Evolutionary conservation across 2,329 filamentous ascomycete species (phyloP), one percentile per base, ranked within the genome.

Genomic region (Xylariaceae sp.): DNA sequence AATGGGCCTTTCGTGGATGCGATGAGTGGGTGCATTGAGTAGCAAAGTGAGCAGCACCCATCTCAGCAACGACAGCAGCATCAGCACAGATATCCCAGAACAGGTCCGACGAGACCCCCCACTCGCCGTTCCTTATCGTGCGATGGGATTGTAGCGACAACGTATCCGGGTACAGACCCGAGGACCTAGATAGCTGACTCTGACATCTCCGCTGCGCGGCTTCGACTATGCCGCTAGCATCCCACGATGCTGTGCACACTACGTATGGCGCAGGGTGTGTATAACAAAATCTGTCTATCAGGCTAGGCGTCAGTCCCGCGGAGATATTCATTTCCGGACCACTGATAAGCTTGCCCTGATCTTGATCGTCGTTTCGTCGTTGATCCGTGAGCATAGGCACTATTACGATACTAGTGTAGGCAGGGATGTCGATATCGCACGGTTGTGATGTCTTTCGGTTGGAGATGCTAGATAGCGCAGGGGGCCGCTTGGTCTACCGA

Each of bases 161-260:
- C 12, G 30, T 34, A 34, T 30, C 41, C 36, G 29, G 36, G 49
- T 22, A 43, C 42, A 45, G 16, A 41, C 32, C 21, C 29, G 21
- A 47, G 42, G 18, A 51, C n/a, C 40, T 12, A 18, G 8, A 15
- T 39, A 40, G 45, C 57, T 51, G 60, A 49, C 60, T 65, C 59
- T 60, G 47, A 60, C 58, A 67, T 66, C 63, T 67, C 63, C 64
- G 64, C 59, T 52, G 46, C 45, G 40, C 53, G 45, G 30, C 53
- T 46, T 16, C 29, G 42, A 61, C 64, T 66, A 66, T 65, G 65
- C 64, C 62, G 62, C 58, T 51, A 46, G 47, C 47, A 42, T 26
- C 34, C 44, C 36, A 44, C 36, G 45, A 51, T 49, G 48, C 16
- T 32, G 29, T 45, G 30, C 53, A 37, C n/a, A n/a, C n/a, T n/a